A percentile compares a stretch with the other conserved stretches of the same genome.
These are phyloP conservation scores for Schizophyllum commune DNA, from an alignment of 1,284 basidiomycete species.

Conservation along the genomic window DNA sequence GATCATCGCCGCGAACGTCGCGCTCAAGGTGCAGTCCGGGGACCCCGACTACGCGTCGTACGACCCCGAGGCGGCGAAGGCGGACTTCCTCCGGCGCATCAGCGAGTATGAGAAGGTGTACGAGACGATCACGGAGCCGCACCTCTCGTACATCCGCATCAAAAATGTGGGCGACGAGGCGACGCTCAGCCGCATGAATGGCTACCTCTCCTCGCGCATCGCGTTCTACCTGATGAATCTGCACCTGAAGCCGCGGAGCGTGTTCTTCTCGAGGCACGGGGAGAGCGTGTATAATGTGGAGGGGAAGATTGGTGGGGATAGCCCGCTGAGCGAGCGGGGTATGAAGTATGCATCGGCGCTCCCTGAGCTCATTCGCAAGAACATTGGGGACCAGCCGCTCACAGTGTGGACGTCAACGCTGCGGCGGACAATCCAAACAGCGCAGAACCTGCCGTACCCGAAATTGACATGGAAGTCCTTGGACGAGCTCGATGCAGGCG, in stretches of 20 bases:
- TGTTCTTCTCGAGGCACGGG: slow-evolving; percentile 97
- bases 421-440: slow-evolving; percentile 90
- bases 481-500: slow-evolving; percentile 97
- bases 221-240: slow-evolving; percentile 99
- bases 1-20: slow-evolving; percentile 92
- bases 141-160: slow-evolving; percentile 83
- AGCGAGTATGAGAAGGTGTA: slow-evolving; percentile 94
- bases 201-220: slow-evolving; percentile 93
- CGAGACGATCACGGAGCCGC: slow-evolving; percentile 85
- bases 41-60: slow-evolving; percentile 97
- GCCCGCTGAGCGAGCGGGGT: slow-evolving; percentile 78
- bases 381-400: slow-evolving; percentile 82
- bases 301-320: slow-evolving; percentile 97
- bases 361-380: slow-evolving; percentile 83
- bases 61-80: slow-evolving; percentile 79
- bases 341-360: slow-evolving; percentile 82
- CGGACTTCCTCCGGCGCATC: slow-evolving; percentile 90
- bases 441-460: slow-evolving; percentile 72
- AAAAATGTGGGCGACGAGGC: slow-evolving; percentile 86
- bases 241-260: slow-evolving; percentile 93
- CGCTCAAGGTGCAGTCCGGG: slow-evolving; percentile 90
- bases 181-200: slow-evolving; percentile 77
- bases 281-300: slow-evolving; percentile 97
- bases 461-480: slow-evolving; percentile 99
- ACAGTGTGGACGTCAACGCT: slow-evolving; percentile 98